These are phyloP conservation scores for Crepidotus variabilis DNA, from an alignment of 768 basidiomycete genomes.

Conservation along the genomic window DNA sequence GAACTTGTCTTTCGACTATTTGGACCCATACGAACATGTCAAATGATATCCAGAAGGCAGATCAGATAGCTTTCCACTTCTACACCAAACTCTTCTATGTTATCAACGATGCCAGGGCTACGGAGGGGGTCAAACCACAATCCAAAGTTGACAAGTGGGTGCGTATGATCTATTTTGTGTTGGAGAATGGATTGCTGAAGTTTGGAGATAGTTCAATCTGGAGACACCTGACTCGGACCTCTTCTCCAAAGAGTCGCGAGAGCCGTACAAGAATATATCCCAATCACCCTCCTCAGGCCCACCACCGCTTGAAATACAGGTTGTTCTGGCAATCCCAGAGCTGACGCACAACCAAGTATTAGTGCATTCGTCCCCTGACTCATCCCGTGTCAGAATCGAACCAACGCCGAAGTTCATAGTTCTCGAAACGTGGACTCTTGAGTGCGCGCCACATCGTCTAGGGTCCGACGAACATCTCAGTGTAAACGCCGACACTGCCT, in stretches of 20 bases:
- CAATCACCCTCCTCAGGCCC: slow-evolving; percentile 27
- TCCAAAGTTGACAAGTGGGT: slow-evolving; percentile 82
- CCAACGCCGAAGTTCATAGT: slow-evolving; percentile 68
- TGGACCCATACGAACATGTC: slow-evolving; percentile 25
- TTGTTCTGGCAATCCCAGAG: slow-evolving; percentile 69
- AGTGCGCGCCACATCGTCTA: slow-evolving; percentile 30
- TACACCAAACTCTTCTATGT: slow-evolving; percentile 80
- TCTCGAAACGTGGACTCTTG: slow-evolving; percentile 68
- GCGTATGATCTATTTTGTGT: slow-evolving; percentile 21
- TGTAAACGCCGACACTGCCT: slow-evolving; percentile 47
- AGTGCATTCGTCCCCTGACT: slow-evolving; percentile 57
- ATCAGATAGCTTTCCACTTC: slow-evolving; percentile 83
- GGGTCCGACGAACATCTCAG: slow-evolving; percentile 16
- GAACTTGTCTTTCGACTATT: neutral
- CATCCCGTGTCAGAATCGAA: slow-evolving; percentile 60
- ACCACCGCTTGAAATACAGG: slow-evolving; percentile 62
- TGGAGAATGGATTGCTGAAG: neutral
- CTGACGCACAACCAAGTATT: slow-evolving; percentile 67
- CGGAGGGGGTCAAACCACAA: slow-evolving; percentile 36
- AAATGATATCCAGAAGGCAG: slow-evolving; percentile 57
- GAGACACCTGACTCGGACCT: slow-evolving; percentile 72
- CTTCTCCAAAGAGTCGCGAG: slow-evolving; percentile 59
- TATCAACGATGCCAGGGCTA: slow-evolving; percentile 70
- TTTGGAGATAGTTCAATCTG: slow-evolving; percentile 62
- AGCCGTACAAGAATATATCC: slow-evolving; percentile 60